phyloP scores from a whole-genome alignment of 441 rosid genomes.

The Theobroma grandiflorum region DNA sequence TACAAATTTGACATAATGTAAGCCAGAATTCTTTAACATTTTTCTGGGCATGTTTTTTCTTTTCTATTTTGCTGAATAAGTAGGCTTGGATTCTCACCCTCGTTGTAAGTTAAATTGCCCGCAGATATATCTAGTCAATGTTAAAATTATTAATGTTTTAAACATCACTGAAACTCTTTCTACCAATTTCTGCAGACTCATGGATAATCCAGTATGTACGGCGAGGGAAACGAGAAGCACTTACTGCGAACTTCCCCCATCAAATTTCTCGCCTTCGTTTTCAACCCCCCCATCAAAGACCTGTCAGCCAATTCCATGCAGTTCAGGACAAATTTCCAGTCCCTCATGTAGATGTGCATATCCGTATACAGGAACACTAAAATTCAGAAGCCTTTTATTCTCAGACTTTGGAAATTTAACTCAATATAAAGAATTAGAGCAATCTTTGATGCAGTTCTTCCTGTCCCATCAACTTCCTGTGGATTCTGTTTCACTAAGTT shows the following conservation, averaged over 20 bases:
- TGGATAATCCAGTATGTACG: too few species aligned
- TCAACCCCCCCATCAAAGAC: constrained; percentile 39
- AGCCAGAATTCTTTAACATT: not conserved
- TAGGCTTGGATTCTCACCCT: too few species aligned
- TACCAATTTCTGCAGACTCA: too few species aligned
- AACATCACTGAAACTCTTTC: not conserved
- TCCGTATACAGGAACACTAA: constrained; percentile 65
- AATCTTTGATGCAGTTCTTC: constrained; percentile 26
- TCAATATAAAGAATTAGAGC: constrained; percentile 39
- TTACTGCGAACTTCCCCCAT: constrained; percentile 48
- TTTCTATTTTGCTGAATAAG: too few species aligned
- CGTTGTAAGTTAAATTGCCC: too few species aligned
- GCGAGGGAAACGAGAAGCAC: too few species aligned
- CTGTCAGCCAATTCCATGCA: constrained; percentile 47
- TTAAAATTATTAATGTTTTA: too few species aligned
- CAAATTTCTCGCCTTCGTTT: constrained; percentile 37
- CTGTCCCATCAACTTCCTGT: constrained; percentile 51
- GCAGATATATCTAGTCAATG: too few species aligned
- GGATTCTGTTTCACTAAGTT: constrained; percentile 61
- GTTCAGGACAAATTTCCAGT: constrained; percentile 46
- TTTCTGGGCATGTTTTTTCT: not conserved
- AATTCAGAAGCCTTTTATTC: constrained; percentile 70
- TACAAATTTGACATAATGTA: constrained; percentile 46
- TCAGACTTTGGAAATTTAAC: constrained; percentile 49
- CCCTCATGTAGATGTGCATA: constrained; percentile 55